Percentiles rank a stretch among this genome's conserved stretches.
phyloP scores from a whole-genome alignment of 2,329 filamentous ascomycete genomes.

The Pleomassaria siparia region DNA sequence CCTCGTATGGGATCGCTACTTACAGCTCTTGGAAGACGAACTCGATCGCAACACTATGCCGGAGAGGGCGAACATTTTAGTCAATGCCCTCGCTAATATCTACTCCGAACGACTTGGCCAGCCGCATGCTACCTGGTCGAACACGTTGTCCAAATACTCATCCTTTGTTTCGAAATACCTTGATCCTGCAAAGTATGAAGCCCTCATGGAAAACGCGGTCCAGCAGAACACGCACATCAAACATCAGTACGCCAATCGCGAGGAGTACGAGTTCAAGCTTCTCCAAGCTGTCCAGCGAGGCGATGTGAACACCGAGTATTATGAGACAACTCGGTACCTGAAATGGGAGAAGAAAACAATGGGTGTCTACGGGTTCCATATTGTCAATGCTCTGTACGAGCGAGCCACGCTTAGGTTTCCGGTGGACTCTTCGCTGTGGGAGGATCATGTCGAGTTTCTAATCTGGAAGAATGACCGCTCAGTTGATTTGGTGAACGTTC shows the following conservation, averaged over 20 bases:
- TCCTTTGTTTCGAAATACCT: conserved; percentile 73
- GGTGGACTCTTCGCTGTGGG: conserved; percentile 75
- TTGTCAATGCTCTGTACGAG: conserved; percentile 69
- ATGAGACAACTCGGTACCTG: conserved; percentile 67
- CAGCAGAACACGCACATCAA: conserved; percentile 65
- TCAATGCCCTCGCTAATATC: conserved; percentile 66
- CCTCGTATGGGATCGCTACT: conserved; percentile 76
- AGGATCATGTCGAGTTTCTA: conserved; percentile 78
- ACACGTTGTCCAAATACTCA: conserved; percentile 74
- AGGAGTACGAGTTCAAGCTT: conserved; percentile 68
- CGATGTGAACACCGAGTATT: conserved; percentile 60
- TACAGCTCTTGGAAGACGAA: conserved; percentile 70
- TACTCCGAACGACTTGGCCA: conserved; percentile 70
- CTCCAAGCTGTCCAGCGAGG: conserved; percentile 58
- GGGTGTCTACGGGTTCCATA: conserved; percentile 53
- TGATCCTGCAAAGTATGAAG: conserved; percentile 70
- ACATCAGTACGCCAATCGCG: conserved; percentile 63
- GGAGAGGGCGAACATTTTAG: conserved; percentile 64
- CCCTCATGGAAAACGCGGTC: conserved; percentile 70
- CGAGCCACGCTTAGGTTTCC: conserved; percentile 75
- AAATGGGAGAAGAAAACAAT: conserved; percentile 77
- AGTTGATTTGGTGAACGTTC: conserved; percentile 64
- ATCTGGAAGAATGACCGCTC: conserved; percentile 51
- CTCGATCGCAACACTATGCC: conserved; percentile 57
- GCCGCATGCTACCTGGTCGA: conserved; percentile 75